Evolutionary conservation across 106 monocot species (phyloP), one percentile per base, ranked within the genome.

Genomic region (Allium cepa): DNA sequence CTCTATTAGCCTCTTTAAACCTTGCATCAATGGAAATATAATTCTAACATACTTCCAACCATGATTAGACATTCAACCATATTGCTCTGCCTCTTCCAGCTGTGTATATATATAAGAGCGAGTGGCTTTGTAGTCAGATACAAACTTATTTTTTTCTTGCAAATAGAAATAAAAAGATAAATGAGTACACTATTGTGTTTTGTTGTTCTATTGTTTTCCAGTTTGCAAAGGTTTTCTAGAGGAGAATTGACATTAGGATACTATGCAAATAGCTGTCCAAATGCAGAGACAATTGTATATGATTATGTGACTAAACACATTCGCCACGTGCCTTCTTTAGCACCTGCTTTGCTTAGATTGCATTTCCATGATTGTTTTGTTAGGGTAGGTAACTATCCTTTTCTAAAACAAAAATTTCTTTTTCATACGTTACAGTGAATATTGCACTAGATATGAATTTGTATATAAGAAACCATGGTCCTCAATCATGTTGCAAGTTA

Each of bases 351-450:
- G 56, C 67, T 93, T 16, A 78, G 88, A 68, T 77, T 85, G 80
- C 93, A 93, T 66, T 93, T 93, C 77, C 85, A 83, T 61, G 93
- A 93, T 71, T 93, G 88, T 70, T 93, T 93, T 55, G 93, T 93
- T 1, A 78, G 85, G 79, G 93, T 92, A 75, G 13, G 16, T 8
- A 4, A 12, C 27, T 12, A 12, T 11, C 46, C 15, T 27, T 62
- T 62, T 18, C 3, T 59, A 22, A 22, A 22, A 22, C 22, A 22
- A 22, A 22, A 22, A 22, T 22, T 22, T 36, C 36, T 36, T 36
- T 36, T 36, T 36, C 5, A 5, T 36, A 36, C 36, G 3, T 36
- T 36, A 36, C 1, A 36, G 3, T 36, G 36, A 36, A 36, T 4
- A 36, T 36, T 36, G 36, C 36, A 4, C 36, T 36, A 36, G 36